Evolutionary conservation across 2,329 filamentous ascomycete genomes (phyloP), one percentile per base, ranked within the genome.

Genomic region (Stachybotrys chlorohalonatus): DNA sequence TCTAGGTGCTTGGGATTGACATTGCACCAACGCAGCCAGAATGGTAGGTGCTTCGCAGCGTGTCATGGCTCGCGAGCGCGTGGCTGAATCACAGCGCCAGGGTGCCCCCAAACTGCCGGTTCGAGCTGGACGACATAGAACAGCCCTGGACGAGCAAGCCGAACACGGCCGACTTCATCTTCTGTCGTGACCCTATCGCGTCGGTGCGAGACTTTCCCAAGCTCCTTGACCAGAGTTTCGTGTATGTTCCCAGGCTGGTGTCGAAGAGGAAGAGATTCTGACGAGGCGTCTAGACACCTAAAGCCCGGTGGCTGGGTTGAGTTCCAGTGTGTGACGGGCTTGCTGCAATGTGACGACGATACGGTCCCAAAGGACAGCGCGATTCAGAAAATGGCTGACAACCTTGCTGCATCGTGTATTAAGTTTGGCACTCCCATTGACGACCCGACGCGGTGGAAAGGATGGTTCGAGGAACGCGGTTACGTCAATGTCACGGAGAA

Each of bases 401-500:
- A 66, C 15, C 60, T 67, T 15, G 52, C 60, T 2, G 56, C 63
- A 31, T 64, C 63, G 17, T 64, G 62, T 53, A 52, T 36, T 17
- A 63, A 63, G 47, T 57, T 65, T 11, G 66, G 66, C 2, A 65
- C 68, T 17, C 62, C 66, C 6, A 56, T 68, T 9, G 59, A 61
- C 52, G 63, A 63, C 24, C 64, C 63, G 1, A 56, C 57, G n/a
- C 55, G 58, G 8, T 67, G 61, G 56, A 62, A 60, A 50, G 45
- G 52, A n/a, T 70, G 71, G 55, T 68, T 82, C 55, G 63, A 66
- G 15, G 72, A 75, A n/a, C 74, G 74, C 1, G 81, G 80, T 5
- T 82, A 83, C 60, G 66, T 70, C 52, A 69, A 78, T 57, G 73
- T 83, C 0, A 62, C 63, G 1, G 73, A 80, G 61, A 64, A 70